Conservation (phyloP, 768 basidiomycete genomes). For the Kwoniella sp. region DNA sequence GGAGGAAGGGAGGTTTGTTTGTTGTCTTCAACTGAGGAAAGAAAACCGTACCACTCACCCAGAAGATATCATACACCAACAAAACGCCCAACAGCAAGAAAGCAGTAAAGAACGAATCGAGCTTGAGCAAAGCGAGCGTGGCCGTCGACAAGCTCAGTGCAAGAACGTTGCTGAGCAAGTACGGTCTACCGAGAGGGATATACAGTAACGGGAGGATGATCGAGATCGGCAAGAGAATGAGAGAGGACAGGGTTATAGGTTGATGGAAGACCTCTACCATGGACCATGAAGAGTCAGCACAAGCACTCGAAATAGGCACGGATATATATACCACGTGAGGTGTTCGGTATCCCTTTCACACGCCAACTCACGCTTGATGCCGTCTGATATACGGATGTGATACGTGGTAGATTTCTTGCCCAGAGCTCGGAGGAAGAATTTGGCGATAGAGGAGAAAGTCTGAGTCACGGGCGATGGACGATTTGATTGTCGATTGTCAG, state of each 20-base stretch:
- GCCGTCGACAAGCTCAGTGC: slow-evolving; percentile 78
- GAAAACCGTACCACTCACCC: slow-evolving; percentile 58
- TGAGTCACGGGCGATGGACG: too few species aligned
- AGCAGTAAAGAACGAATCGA: slow-evolving; percentile 90
- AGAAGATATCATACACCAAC: slow-evolving; percentile 92
- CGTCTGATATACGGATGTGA: slow-evolving; percentile 44
- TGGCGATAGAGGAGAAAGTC: slow-evolving; percentile 22
- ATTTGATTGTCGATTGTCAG: too few species aligned
- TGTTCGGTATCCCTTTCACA: neutral
- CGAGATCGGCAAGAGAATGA: slow-evolving; percentile 58
- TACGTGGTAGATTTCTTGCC: slow-evolving; percentile 35
- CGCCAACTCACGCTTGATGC: slow-evolving; percentile 43
- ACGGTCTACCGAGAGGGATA: slow-evolving; percentile 69
- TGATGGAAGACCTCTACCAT: slow-evolving; percentile 51
- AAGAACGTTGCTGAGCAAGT: slow-evolving; percentile 73
- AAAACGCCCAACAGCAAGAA: slow-evolving; percentile 77
- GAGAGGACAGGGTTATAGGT: slow-evolving; percentile 58
- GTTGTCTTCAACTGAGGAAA: too few species aligned
- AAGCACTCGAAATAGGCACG: too few species aligned
- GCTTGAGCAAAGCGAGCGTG: slow-evolving; percentile 72
- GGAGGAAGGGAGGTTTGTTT: too few species aligned
- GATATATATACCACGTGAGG: too few species aligned
- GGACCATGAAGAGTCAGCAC: slow-evolving; percentile 1
- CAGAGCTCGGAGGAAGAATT: slow-evolving; percentile 11
- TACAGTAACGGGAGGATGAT: slow-evolving; percentile 63